Evolutionary conservation across 1,139 yeast species (phyloP), one percentile per base, ranked within the genome.

Genomic region (Scheffersomyces quercinus): DNA sequence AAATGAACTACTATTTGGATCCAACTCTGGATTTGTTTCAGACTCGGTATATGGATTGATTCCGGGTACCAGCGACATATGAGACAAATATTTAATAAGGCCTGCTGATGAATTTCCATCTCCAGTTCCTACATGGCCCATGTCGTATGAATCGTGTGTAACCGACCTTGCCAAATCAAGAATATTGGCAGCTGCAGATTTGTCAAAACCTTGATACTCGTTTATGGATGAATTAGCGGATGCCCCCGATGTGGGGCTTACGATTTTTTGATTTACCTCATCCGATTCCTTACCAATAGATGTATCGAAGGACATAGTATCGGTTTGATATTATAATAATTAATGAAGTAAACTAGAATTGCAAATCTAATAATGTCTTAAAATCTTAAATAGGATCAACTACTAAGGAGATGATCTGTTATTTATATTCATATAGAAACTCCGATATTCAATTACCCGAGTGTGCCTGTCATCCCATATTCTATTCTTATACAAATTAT

Each of bases 91-190:
- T 44, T 66, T 50, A 40, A 63, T 52, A 37, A 68, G 54, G n/a
- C 51, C 55, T 6, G 42, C 42, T 12, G 50, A 37, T 6, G 51
- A 46, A 20, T 49, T 29, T n/a, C 7, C 20, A 37, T 38, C 10
- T 44, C 49, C 43, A 48, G 16, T 35, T 39, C 42, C 40, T 36
- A 42, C 26, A 20, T 20, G 26, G 7, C 26, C 26, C 3, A 30
- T 20, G 29, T 40, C 39, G 15, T 47, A 40, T 16, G 62, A 51
- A 28, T 50, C 46, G 40, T 56, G 54, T 29, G 78, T 69, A 65
- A 65, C 77, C 70, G 46, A 81, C 75, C 65, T 71, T 52, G 95
- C 95, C 72, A 87, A 36, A 71, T 82, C 68, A 70, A 81, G 49
- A 80, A 83, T 62, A 37, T 65, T 49, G 4, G 54, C 45, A 28